Conservation (phyloP, 1,284 basidiomycete species). For the Amylostereum areolatum region DNA sequence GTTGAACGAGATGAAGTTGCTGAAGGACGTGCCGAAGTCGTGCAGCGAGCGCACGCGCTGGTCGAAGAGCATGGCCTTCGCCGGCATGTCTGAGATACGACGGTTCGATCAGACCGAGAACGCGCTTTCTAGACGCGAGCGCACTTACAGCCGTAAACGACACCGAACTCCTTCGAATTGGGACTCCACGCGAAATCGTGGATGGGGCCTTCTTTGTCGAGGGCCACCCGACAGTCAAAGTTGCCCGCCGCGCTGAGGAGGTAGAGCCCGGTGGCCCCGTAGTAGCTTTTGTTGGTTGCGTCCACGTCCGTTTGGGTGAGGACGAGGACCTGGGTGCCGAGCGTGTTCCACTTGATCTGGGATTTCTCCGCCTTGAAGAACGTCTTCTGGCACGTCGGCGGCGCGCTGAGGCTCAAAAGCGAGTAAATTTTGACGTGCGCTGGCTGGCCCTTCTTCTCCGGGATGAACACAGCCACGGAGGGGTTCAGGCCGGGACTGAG, state of each 20-base stretch:
- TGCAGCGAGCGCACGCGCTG: constrained; percentile 84
- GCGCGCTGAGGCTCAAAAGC: constrained; percentile 54
- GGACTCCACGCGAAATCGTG: constrained; percentile 97
- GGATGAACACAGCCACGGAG: constrained; percentile 83
- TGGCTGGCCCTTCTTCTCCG: constrained; percentile 96
- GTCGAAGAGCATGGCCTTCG: constrained; percentile 89
- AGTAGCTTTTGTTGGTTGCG: constrained; percentile 96
- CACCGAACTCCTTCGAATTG: constrained; percentile 95
- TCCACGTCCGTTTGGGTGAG: constrained; percentile 96
- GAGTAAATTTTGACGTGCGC: constrained; percentile 85
- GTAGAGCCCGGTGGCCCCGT: constrained; percentile 95
- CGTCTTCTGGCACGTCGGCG: constrained; percentile 76
- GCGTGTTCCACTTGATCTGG: constrained; percentile 93
- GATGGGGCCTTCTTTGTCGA: constrained; percentile 97
- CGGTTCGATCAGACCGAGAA: background rate
- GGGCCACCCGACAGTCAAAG: constrained; percentile 87
- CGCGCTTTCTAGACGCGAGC: background rate
- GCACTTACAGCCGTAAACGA: constrained; percentile 93
- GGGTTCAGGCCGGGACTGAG: constrained; percentile 83
- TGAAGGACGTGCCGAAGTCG: constrained; percentile 86
- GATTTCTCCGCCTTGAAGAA: constrained; percentile 97
- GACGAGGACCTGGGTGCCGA: constrained; percentile 84
- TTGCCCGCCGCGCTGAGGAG: constrained; percentile 92
- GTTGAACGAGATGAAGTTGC: constrained; percentile 94
- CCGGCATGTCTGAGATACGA: constrained; percentile 76